phyloP scores from a whole-genome alignment of 1,139 yeast species.

The Geotrichum australiense region DNA sequence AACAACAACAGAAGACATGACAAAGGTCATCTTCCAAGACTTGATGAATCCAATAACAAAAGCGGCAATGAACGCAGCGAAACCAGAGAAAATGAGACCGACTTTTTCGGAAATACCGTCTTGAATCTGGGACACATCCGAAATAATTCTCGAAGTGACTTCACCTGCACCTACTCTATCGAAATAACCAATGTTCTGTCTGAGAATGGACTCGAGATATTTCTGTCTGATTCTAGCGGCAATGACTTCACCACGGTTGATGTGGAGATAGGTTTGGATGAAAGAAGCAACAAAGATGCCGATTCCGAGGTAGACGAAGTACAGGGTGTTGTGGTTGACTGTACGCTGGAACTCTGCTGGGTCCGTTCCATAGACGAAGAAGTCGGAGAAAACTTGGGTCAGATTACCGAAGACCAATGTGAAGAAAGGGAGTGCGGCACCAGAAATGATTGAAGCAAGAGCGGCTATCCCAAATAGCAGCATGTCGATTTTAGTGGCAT shows the following conservation, averaged over 20 bases:
- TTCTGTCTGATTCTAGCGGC: conserved; percentile 38
- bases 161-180: conserved; percentile 42
- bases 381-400: conserved; percentile 35
- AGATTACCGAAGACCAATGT: conserved; percentile 37
- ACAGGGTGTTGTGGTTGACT: conserved; percentile 34
- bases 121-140: conserved; percentile 39
- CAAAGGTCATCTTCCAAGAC: conserved; percentile 37
- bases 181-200: conserved; percentile 42
- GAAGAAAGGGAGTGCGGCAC: conserved; percentile 38
- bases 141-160: conserved; percentile 40
- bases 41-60: conserved; percentile 37
- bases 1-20: conserved; percentile 35
- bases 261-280: conserved; percentile 34
- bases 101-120: conserved; percentile 42
- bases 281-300: conserved; percentile 33
- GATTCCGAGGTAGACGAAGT: conserved; percentile 36
- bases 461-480: conserved; percentile 28
- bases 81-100: conserved; percentile 36
- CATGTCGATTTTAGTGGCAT: conserved; percentile 32
- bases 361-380: conserved; percentile 28
- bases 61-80: conserved; percentile 38
- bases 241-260: conserved; percentile 39
- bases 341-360: conserved; percentile 30
- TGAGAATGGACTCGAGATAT: conserved; percentile 35
- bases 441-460: conserved; percentile 32